phyloP scores from a whole-genome alignment of 495 filamentous ascomycete species.

The Penicillium pancosmium region DNA sequence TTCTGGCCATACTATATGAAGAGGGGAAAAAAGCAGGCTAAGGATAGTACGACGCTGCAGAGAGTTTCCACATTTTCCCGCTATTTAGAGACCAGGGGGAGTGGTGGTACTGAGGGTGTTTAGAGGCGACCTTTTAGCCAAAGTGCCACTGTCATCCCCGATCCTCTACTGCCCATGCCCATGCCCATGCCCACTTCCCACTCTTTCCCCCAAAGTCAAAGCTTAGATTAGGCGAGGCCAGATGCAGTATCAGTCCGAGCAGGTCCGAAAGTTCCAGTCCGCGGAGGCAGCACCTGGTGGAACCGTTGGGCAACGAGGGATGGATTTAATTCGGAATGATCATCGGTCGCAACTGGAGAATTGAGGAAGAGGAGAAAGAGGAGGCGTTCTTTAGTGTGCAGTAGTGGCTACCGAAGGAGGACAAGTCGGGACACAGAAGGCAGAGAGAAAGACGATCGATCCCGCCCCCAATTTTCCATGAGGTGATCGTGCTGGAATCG shows the following conservation, averaged over 20 bases:
- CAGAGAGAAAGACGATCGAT: constrained; percentile 3
- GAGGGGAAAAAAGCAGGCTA: background rate
- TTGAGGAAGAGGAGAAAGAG: background rate
- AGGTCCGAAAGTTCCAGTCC: background rate
- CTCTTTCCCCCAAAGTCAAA: background rate
- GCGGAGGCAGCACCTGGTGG: constrained; percentile 6
- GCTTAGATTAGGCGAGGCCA: background rate
- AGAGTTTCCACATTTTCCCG: background rate
- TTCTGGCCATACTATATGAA: no score
- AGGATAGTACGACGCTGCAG: constrained; percentile 4
- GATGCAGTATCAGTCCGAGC: background rate
- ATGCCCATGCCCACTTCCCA: no score
- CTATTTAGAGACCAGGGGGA: background rate
- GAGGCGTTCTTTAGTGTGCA: constrained; percentile 19
- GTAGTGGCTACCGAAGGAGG: constrained; percentile 10
- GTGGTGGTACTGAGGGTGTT: background rate
- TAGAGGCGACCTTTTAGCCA: background rate
- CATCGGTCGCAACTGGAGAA: constrained; percentile 5
- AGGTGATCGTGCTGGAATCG: background rate
- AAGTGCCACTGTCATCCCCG: no score
- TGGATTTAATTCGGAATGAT: constrained; percentile 14
- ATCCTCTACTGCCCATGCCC: no score
- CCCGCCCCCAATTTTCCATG: constrained; percentile 1
- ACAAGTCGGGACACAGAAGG: background rate
- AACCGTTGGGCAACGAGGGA: constrained; percentile 28